phyloP scores from a whole-genome alignment of 1,284 basidiomycete species.

The Puccinia coronata region DNA sequence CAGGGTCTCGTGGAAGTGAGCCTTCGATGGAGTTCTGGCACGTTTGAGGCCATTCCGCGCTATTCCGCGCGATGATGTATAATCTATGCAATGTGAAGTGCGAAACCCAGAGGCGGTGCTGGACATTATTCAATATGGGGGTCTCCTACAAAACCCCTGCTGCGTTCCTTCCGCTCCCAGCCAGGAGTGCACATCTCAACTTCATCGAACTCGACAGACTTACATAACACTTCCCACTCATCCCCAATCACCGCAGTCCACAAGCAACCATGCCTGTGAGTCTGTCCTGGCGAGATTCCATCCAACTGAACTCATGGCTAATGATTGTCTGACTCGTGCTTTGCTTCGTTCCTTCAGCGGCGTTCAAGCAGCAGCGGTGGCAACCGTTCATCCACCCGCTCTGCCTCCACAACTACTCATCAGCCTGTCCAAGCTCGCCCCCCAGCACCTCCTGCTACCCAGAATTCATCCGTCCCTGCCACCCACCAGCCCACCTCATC shows the following conservation, averaged over 20 bases:
- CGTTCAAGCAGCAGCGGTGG: constrained; percentile 43
- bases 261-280: constrained; percentile 14
- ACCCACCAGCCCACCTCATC: constrained; percentile 36
- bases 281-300: background rate
- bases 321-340: background rate
- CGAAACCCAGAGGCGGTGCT: background rate
- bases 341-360: background rate
- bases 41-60: too few species aligned
- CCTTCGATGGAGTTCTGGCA: too few species aligned
- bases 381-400: constrained; percentile 53
- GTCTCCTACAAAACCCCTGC: background rate
- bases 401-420: constrained; percentile 77
- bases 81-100: constrained; percentile 1
- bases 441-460: background rate
- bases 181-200: background rate
- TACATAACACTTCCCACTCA: background rate
- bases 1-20: too few species aligned
- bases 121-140: constrained; percentile 6
- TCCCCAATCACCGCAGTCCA: background rate
- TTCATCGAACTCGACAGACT: background rate
- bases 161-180: background rate
- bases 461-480: constrained; percentile 24
- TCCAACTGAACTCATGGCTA: background rate
- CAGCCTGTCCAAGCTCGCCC: constrained; percentile 65
- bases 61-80: too few species aligned